Evolutionary conservation across 108 stramenopile species (phyloP).

Genomic region (Aurantiochytrium sp.): DNA sequence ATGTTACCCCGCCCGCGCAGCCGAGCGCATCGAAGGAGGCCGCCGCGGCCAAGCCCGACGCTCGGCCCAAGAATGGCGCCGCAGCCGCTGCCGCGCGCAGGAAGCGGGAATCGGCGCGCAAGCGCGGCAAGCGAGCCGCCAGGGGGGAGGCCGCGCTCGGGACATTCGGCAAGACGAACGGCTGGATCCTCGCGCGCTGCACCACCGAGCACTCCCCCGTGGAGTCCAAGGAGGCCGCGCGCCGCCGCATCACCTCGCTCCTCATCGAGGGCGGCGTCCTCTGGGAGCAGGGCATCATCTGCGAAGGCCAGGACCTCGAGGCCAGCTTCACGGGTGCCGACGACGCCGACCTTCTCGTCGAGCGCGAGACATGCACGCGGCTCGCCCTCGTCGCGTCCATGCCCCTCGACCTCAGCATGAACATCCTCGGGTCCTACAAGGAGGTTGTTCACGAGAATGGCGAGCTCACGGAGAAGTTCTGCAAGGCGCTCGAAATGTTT

Average conservation of each 20-base stretch:
- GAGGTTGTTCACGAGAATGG: background rate
- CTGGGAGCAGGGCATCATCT: background rate
- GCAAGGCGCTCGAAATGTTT: background rate
- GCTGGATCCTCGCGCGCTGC: background rate
- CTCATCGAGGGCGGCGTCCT: conserved; percentile 7
- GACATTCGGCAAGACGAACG: background rate
- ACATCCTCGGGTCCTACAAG: background rate
- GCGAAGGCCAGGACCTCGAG: background rate
- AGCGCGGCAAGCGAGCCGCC: background rate
- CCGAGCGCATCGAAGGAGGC: too few relatives aligned
- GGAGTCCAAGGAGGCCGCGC: background rate
- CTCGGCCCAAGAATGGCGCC: too few relatives aligned
- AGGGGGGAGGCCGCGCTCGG: background rate
- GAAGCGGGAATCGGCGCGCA: background rate
- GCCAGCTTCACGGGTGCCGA: background rate
- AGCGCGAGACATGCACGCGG: background rate
- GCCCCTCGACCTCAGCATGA: background rate
- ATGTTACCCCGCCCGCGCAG: too few relatives aligned
- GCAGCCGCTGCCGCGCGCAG: too few relatives aligned
- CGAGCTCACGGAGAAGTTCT: background rate
- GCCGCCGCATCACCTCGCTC: background rate
- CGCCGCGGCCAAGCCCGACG: too few relatives aligned
- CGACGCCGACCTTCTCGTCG: background rate
- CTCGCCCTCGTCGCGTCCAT: background rate
- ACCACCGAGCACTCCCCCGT: background rate